Percentiles rank a stretch among this genome's conserved stretches.
These are phyloP conservation scores for Xylariaceae sp. DNA, from an alignment of 2,329 filamentous ascomycete genomes.

Conservation along the genomic window DNA sequence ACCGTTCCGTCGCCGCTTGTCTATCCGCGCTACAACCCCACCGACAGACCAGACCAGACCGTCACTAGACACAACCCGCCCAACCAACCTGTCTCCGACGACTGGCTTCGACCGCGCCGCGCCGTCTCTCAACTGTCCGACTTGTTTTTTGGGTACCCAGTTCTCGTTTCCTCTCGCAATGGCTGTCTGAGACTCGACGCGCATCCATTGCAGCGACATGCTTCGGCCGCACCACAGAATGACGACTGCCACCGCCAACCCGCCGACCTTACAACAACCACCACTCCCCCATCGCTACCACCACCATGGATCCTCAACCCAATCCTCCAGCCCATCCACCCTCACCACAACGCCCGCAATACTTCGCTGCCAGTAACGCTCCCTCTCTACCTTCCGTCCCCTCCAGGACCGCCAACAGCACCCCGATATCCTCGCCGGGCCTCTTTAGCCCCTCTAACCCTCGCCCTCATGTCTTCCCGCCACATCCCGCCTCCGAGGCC, in stretches of 20 bases:
- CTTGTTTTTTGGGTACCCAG: slow-evolving; percentile 3
- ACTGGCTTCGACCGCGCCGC: too few species aligned
- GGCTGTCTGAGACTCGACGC: slow-evolving; percentile 8
- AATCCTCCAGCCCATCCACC: slow-evolving; percentile 31
- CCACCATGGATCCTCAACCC: slow-evolving; percentile 31
- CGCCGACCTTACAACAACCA: slow-evolving; percentile 22
- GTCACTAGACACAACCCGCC: too few species aligned
- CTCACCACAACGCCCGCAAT: slow-evolving; percentile 32
- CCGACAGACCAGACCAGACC: too few species aligned
- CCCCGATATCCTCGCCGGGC: slow-evolving; percentile 59
- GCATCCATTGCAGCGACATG: slow-evolving; percentile 25
- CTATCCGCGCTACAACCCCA: too few species aligned
- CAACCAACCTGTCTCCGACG: too few species aligned
- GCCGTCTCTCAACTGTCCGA: too few species aligned
- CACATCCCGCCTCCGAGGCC: slow-evolving; percentile 50
- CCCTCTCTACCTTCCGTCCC: slow-evolving; percentile 39
- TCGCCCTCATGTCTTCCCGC: slow-evolving; percentile 40
- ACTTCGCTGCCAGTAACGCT: slow-evolving; percentile 36
- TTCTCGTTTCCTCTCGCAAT: slow-evolving; percentile 1
- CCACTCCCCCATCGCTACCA: slow-evolving; percentile 27
- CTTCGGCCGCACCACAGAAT: slow-evolving; percentile 30
- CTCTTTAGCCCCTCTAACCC: slow-evolving; percentile 55
- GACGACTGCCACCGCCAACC: slow-evolving; percentile 25
- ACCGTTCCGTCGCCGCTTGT: too few species aligned
- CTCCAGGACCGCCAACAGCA: slow-evolving; percentile 51